phyloP scores from a whole-genome alignment of 129 eudicot genomes.

The Arctium lappa region DNA sequence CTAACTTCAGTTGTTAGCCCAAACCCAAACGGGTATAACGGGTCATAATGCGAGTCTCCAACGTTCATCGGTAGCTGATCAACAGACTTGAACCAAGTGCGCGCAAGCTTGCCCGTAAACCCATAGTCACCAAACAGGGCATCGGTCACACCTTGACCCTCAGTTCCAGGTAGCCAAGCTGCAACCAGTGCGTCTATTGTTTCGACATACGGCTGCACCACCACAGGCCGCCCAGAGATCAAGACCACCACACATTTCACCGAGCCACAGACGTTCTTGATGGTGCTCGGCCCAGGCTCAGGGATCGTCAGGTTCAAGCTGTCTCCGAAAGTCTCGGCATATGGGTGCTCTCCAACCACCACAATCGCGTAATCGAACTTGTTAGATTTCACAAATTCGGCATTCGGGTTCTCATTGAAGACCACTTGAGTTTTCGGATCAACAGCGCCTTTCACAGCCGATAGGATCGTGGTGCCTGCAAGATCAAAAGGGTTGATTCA shows the following conservation, averaged over 20 bases:
- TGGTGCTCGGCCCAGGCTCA: slow-evolving; percentile 56
- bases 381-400: slow-evolving; percentile 42
- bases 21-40: slow-evolving; percentile 62
- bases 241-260: slow-evolving; percentile 74
- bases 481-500: not conserved
- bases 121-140: slow-evolving; percentile 73
- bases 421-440: slow-evolving; percentile 60
- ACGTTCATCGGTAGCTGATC: slow-evolving; percentile 84
- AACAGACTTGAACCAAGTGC: slow-evolving; percentile 76
- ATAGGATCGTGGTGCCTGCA: slow-evolving; percentile 76
- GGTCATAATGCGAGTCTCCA: slow-evolving; percentile 76
- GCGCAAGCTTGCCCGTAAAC: slow-evolving; percentile 66
- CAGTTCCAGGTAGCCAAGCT: slow-evolving; percentile 85
- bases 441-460: slow-evolving; percentile 55
- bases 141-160: slow-evolving; percentile 81
- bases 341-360: slow-evolving; percentile 81
- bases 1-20: slow-evolving; percentile 60
- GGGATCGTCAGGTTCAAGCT: slow-evolving; percentile 58
- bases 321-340: slow-evolving; percentile 78
- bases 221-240: slow-evolving; percentile 71
- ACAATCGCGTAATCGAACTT: slow-evolving; percentile 73
- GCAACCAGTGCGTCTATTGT: slow-evolving; percentile 69
- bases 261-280: slow-evolving; percentile 53
- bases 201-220: slow-evolving; percentile 54
- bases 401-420: slow-evolving; percentile 55